phyloP scores from a whole-genome alignment of 2,329 filamentous ascomycete genomes.

The Sporothrix pallida region DNA sequence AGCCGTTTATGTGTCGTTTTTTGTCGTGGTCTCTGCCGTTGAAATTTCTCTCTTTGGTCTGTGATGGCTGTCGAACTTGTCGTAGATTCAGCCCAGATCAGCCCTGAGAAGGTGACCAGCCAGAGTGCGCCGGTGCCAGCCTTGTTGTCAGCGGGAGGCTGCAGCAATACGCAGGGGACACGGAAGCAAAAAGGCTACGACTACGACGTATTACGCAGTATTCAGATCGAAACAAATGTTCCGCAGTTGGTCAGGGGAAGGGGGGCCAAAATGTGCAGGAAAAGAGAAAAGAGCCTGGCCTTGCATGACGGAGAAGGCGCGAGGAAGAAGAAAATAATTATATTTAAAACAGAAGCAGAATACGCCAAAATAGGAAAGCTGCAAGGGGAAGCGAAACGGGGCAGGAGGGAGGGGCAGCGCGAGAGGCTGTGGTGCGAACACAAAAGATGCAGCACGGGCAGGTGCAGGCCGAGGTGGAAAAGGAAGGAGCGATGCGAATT shows the following conservation, averaged over 20 bases:
- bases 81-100: background rate
- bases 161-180: background rate
- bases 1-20: conserved; percentile 5
- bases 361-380: conserved; percentile 12
- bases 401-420: background rate
- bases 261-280: background rate
- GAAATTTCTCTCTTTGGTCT: background rate
- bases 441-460: conserved; percentile 17
- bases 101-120: background rate
- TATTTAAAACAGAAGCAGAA: background rate
- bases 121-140: background rate
- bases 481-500: background rate
- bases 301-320: background rate
- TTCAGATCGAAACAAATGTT: no score
- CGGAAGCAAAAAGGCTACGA: background rate
- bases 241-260: background rate
- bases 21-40: background rate
- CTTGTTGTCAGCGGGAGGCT: conserved; percentile 3
- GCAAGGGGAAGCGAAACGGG: conserved; percentile 22
- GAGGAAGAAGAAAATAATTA: background rate
- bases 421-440: background rate
- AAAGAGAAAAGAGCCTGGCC: background rate
- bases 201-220: no score
- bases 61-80: no score
- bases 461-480: conserved; percentile 12